A percentile compares a stretch with the other conserved stretches of the same genome.
Evolutionary conservation across 139 green algal species (phyloP).

Genomic region (Tetraselmis striata): DNA sequence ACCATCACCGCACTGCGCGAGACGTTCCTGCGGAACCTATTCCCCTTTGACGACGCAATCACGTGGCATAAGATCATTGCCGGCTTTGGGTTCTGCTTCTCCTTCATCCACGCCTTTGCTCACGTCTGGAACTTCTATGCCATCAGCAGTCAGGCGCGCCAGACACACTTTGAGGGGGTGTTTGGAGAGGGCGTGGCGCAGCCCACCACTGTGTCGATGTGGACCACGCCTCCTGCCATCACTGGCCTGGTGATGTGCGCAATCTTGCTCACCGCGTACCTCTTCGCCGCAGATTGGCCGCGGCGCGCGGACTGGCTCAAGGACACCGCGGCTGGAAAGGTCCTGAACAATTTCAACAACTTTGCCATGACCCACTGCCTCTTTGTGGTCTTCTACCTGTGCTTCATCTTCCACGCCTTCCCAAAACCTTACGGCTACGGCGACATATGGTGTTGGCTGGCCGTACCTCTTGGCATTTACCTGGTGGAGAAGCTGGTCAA

Average conservation of each 20-base stretch:
- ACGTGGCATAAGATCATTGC: slow-evolving; percentile 13
- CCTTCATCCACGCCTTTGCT: slow-evolving; percentile 1
- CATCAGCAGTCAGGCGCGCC: too few relatives aligned
- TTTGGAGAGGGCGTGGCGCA: too few relatives aligned
- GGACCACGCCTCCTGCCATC: too few relatives aligned
- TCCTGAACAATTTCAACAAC: slow-evolving; percentile 13
- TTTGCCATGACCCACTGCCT: slow-evolving; percentile 16
- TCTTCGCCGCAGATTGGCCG: too few relatives aligned
- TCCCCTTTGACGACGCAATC: slow-evolving; percentile 15
- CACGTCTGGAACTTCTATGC: slow-evolving; percentile 11
- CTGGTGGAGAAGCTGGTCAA: slow-evolving; percentile 4
- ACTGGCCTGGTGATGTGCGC: too few relatives aligned
- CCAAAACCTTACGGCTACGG: too few relatives aligned
- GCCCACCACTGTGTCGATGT: too few relatives aligned
- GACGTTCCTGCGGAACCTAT: slow-evolving; percentile 1
- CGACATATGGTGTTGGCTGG: slow-evolving; percentile 15
- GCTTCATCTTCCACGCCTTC: slow-evolving; percentile 8
- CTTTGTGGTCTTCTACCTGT: slow-evolving; percentile 20
- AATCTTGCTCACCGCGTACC: too few relatives aligned
- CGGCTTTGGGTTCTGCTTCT: slow-evolving; percentile 1
- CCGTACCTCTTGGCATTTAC: slow-evolving; percentile 13
- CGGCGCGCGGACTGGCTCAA: too few relatives aligned
- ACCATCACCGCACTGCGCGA: slow-evolving; percentile 6
- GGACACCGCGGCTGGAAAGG: too few relatives aligned
- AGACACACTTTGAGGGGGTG: too few relatives aligned